Evolutionary conservation across 1,139 yeast species (phyloP), one percentile per base, ranked within the genome.

Genomic region (Debaryomyces coudertii): DNA sequence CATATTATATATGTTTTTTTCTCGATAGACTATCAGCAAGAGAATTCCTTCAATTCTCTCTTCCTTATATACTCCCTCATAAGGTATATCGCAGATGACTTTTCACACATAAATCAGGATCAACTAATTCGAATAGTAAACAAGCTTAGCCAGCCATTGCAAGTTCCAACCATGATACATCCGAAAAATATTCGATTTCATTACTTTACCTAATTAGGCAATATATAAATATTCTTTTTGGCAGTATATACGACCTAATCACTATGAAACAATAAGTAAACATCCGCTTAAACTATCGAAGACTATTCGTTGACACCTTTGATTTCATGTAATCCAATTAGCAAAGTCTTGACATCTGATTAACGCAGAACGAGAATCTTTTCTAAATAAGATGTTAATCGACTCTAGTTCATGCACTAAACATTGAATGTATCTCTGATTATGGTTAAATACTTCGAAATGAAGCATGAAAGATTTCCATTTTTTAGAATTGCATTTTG

Each of bases 331-430:
- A 16, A 52, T 42, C 41, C 31, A 40, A 30, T 46, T 37, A 20
- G 36, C 42, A 12, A 58, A 47, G 36, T 57, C 62, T 40, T 53
- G 52, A 28, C 58, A 51, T 34, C 39, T 53, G n/a, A 49, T 46
- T 9, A 47, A 36, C 7, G 59, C 60, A 28, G 34, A 35, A 2
- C 24, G 35, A 5, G 47, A 42, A 25, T 55, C 50, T 7, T 38
- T 20, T 9, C 40, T 43, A 33, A 49, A 50, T 14, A 46, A 34
- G 4, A 33, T 18, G 27, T 44, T 40, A 16, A 57, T 47, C 15
- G 18, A n/a, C 14, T 47, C 46, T 31, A 57, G 44, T 40, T 55
- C 52, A 11, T 36, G 39, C 7, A 50, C 50, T 23, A 55, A 46
- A 42, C 46, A 51, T 24, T 48, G 48, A 24, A 53, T 44, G 33